phyloP scores from a whole-genome alignment of 2,329 filamentous ascomycete genomes.

The Trichoderma aggressivum region DNA sequence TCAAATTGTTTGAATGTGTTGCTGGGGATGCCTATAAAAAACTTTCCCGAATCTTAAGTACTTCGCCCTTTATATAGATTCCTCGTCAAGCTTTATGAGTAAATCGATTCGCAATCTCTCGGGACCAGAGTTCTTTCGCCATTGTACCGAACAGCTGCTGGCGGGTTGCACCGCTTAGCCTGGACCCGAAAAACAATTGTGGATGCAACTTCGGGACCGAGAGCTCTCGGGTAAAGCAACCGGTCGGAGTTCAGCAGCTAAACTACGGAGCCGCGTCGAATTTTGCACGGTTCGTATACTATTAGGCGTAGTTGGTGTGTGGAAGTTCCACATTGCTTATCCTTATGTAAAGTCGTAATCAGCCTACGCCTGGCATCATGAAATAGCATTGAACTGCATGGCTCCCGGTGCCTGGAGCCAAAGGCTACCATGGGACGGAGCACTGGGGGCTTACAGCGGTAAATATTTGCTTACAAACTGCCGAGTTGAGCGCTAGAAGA shows the following conservation, averaged over 20 bases:
- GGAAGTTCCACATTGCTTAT: not conserved
- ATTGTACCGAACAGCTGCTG: not conserved
- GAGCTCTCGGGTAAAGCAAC: not conserved
- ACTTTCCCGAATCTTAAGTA: not conserved
- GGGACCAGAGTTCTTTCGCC: not conserved
- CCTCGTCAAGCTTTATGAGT: not conserved
- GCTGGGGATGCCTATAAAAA: not conserved
- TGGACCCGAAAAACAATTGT: not conserved
- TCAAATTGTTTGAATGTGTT: too few species aligned
- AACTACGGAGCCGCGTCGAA: not conserved
- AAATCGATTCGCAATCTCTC: not conserved
- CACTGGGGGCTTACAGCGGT: not conserved
- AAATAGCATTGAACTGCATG: not conserved
- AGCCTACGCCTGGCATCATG: not conserved
- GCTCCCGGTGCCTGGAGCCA: not conserved
- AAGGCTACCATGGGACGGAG: too few species aligned
- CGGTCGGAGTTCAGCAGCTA: not conserved
- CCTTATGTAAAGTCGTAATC: not conserved
- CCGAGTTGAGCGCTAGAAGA: not conserved
- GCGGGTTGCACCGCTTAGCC: not conserved
- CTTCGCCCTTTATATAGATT: not conserved
- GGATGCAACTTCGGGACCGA: slow-evolving; percentile 2
- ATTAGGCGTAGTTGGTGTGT: not conserved
- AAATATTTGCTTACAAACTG: not conserved
- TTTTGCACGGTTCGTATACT: not conserved